phyloP scores from a whole-genome alignment of 108 stramenopile species.

The Cyclostephanos tholiformis region DNA sequence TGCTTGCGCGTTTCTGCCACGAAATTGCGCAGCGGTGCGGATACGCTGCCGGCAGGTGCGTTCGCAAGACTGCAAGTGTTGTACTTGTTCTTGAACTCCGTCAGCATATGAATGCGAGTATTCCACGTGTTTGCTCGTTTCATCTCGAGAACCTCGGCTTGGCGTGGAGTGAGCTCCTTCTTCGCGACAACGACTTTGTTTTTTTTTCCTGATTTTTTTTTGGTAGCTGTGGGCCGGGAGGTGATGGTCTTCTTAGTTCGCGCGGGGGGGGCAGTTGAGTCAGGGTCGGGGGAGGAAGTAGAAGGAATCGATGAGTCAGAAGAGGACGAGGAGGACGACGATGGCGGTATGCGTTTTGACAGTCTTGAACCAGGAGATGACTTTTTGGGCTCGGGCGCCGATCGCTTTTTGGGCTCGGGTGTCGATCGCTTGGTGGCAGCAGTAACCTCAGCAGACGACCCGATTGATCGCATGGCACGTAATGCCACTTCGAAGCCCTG shows the following conservation, averaged over 20 bases:
- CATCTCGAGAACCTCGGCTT: not conserved
- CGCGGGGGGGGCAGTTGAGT: too few species aligned
- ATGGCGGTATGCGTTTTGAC: too few species aligned
- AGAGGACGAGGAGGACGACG: too few species aligned
- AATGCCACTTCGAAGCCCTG: not conserved
- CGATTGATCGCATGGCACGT: not conserved
- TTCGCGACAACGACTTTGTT: not conserved
- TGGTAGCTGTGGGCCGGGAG: not conserved
- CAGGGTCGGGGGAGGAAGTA: not conserved
- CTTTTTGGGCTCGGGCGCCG: not conserved
- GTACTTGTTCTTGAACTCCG: slow-evolving; percentile 23
- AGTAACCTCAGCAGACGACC: too few species aligned
- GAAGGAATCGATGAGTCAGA: not conserved
- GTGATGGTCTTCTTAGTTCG: not conserved
- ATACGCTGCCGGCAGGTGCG: not conserved
- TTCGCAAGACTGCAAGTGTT: slow-evolving; percentile 11
- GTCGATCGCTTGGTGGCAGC: too few species aligned
- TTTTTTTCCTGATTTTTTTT: slow-evolving; percentile 1
- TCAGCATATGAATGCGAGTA: slow-evolving; percentile 9
- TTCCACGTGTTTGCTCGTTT: slow-evolving; percentile 7
- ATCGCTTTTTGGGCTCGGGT: too few species aligned
- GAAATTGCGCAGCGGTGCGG: slow-evolving; percentile 6
- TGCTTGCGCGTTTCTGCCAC: slow-evolving; percentile 28
- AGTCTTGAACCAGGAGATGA: not conserved
- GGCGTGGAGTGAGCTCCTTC: not conserved